These are phyloP conservation scores for Cardamine chenopodiifolia DNA, from an alignment of 345 rosid species.

Conservation along the genomic window DNA sequence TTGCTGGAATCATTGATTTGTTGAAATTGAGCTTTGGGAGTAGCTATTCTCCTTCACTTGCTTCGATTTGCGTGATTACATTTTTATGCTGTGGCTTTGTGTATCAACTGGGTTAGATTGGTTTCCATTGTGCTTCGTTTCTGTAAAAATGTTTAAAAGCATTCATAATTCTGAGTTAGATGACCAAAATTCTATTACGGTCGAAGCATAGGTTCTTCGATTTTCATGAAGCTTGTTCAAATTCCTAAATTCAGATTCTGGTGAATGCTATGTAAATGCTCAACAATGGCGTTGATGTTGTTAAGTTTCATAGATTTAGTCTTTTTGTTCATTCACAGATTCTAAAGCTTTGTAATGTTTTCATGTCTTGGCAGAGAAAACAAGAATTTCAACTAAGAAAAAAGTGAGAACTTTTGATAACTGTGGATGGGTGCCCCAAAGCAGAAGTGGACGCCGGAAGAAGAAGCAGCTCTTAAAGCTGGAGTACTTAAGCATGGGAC, in stretches of 20 bases:
- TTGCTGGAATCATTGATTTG: background rate
- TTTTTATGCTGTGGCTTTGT: slow-evolving; percentile 6
- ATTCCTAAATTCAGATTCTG: background rate
- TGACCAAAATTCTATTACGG: background rate
- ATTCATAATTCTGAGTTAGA: background rate
- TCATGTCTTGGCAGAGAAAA: slow-evolving; percentile 30
- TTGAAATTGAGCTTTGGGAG: slow-evolving; percentile 9
- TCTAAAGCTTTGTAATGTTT: slow-evolving; percentile 31
- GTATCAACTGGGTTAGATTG: slow-evolving; percentile 8
- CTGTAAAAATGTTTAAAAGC: background rate
- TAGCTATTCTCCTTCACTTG: background rate
- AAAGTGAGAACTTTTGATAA: slow-evolving; percentile 19
- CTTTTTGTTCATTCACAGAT: background rate
- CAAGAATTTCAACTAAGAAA: slow-evolving; percentile 6
- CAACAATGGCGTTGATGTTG: background rate
- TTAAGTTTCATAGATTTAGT: background rate
- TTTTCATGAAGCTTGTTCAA: too few species aligned
- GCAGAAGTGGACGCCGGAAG: slow-evolving; percentile 99
- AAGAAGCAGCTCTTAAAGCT: slow-evolving; percentile 98
- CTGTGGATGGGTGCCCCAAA: slow-evolving; percentile 94
- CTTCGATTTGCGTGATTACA: slow-evolving; percentile 8
- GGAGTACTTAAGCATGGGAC: slow-evolving; percentile 93
- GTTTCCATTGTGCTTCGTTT: slow-evolving; percentile 3
- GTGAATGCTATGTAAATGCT: slow-evolving; percentile 3
- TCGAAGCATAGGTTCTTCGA: background rate